Evolutionary conservation across 148 eudicot species (phyloP).

Genomic region (Persicaria tinctoria): DNA sequence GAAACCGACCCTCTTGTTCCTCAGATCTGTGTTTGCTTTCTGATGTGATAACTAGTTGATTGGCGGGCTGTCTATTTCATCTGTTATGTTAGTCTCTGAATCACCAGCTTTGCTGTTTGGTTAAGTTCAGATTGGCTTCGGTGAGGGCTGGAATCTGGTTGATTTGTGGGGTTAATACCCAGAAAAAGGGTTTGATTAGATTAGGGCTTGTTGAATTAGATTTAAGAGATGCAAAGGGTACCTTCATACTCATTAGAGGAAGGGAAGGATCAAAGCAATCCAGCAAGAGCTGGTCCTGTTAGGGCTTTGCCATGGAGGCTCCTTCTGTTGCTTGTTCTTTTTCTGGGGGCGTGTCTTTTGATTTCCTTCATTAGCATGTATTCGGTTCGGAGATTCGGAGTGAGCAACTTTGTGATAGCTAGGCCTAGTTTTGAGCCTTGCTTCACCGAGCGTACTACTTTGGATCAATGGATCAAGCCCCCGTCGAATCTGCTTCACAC

Average conservation of each 20-base stretch:
- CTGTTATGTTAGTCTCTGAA: not conserved
- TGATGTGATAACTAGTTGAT: not conserved
- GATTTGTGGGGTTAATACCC: not conserved
- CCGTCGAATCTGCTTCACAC: conserved; percentile 30
- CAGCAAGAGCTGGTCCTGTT: conserved; percentile 36
- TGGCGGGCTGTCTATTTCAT: not conserved
- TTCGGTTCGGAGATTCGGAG: conserved; percentile 45
- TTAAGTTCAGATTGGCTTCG: not conserved
- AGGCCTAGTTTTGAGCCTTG: conserved; percentile 46
- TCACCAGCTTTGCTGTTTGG: not conserved
- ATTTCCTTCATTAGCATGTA: conserved; percentile 58
- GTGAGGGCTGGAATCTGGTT: not conserved
- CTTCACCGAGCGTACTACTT: conserved; percentile 8
- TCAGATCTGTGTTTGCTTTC: conserved; percentile 10
- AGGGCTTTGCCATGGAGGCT: conserved; percentile 62
- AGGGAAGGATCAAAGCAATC: conserved; percentile 48
- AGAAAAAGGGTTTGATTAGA: not conserved
- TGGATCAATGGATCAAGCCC: conserved; percentile 31
- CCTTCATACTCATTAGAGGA: conserved; percentile 43
- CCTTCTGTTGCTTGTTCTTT: conserved; percentile 40
- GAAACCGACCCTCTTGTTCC: not conserved
- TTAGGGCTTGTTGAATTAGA: not conserved
- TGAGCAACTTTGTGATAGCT: conserved; percentile 28
- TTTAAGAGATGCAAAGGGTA: conserved; percentile 8
- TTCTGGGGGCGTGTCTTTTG: conserved; percentile 42